phyloP scores from a whole-genome alignment of 106 monocot genomes.

The Apostasia ramifera region DNA sequence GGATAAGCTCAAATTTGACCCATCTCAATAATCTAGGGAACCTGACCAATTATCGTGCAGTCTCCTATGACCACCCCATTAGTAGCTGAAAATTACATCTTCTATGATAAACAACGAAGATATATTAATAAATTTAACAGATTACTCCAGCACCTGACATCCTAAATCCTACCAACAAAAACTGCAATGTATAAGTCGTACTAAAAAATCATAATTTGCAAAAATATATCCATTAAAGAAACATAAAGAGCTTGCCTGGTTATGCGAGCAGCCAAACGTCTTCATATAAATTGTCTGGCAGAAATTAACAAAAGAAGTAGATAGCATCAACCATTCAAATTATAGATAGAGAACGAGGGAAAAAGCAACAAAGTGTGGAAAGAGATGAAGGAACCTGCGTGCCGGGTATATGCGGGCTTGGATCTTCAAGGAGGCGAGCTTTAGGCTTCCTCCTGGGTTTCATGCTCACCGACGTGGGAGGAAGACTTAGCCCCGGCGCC shows the following conservation, averaged over 20 bases:
- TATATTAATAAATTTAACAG: neutral
- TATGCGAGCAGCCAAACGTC: conserved; percentile 98
- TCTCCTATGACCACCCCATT: neutral
- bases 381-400: conserved; percentile 50
- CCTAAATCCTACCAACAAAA: neutral
- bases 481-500: conserved; percentile 69
- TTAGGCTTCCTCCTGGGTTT: conserved; percentile 40
- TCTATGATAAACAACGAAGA: neutral
- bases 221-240: neutral
- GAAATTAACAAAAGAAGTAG: neutral
- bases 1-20: neutral
- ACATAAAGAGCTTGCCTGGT: conserved; percentile 53
- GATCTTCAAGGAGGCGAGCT: conserved; percentile 22
- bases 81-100: neutral
- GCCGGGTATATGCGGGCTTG: conserved; percentile 58
- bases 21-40: neutral
- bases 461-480: conserved; percentile 33
- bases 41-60: neutral
- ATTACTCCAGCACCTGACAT: neutral
- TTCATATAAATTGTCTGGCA: conserved; percentile 86
- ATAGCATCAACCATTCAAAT: neutral
- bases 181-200: neutral
- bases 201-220: neutral
- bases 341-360: neutral
- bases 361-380: neutral